Base-by-base conservation (phyloP, 805 yeast species). In the Spathaspora girioi region DNA sequence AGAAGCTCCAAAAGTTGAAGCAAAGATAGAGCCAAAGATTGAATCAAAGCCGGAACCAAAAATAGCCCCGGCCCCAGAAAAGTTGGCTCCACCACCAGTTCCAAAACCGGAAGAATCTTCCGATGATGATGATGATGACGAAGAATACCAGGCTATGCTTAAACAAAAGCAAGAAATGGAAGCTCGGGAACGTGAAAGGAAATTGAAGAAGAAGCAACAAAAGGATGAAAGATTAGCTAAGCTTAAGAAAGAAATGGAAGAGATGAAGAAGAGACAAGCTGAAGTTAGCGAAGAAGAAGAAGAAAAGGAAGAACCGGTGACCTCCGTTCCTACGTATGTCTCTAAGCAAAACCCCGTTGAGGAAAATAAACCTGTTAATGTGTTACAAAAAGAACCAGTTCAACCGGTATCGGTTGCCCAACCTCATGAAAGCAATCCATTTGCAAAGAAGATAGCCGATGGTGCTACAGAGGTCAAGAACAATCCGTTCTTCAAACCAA, bases 401-500 rank as follows among this genome's bases (percentile, higher is more conserved):
- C 49, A 51, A 15, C 43, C 57, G 7, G 44, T 50, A 12, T 31
- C 43, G 12, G 50, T 60, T 3, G 53, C 53, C 43, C 51, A 61
- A 23, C 60, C 66, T 18, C 79, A 66, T 46, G 72, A 71, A 44
- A 75, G 70, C 58, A 81, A 81, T 54, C 84, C 84, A 14, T 81
- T 81, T 59, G 76, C 81, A 5, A 77, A 45, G 47, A 45, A 72
- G 51, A 53, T 61, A 62, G 60, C 47, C 5, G 20, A 12, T 31
- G 17, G 23, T 18, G 47, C 40, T 9, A 15, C 47, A 4, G 56
- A 17, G 67, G 12, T 41, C 38, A 19, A 40, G 14, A 38, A 43
- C 17, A 79, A 79, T 54, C 88, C 89, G 48, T 85, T 85, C 61
- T 85, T 85, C 65, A 82, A 81, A 59, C 79, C 82, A 7, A 51